Conservation (phyloP, 371 early-diverging fungal genomes). For the Rhizopus arrhizus region DNA sequence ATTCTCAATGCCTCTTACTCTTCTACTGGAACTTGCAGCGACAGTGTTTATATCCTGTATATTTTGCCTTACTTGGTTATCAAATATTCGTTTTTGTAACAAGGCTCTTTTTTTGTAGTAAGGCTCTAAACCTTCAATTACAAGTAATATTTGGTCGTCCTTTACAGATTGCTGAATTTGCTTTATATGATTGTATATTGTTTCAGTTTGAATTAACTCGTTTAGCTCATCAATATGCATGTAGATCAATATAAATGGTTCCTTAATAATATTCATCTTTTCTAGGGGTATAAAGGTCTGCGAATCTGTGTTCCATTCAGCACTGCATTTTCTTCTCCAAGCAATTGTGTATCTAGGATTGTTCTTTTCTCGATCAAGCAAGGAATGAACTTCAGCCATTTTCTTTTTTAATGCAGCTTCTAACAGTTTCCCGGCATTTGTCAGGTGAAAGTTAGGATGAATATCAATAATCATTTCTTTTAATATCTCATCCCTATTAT, state of each 20-base stretch:
- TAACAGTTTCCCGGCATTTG: conserved; percentile 40
- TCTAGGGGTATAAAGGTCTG: conserved; percentile 52
- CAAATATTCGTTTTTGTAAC: conserved; percentile 40
- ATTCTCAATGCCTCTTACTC: conserved; percentile 10
- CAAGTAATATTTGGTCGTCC: conserved; percentile 38
- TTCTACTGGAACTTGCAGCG: conserved; percentile 14
- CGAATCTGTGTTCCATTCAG: conserved; percentile 53
- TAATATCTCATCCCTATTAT: conserved; percentile 42
- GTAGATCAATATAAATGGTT: conserved; percentile 46
- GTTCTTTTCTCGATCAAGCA: conserved; percentile 17
- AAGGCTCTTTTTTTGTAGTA: conserved; percentile 50
- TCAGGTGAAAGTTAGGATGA: conserved; percentile 30
- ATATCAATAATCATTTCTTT: conserved; percentile 62
- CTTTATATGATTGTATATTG: conserved; percentile 27
- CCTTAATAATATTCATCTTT: conserved; percentile 36
- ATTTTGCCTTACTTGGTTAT: conserved; percentile 35
- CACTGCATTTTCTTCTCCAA: conserved; percentile 54
- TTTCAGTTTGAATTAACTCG: conserved; percentile 26
- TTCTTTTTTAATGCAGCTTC: conserved; percentile 33
- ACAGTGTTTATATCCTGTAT: conserved; percentile 6
- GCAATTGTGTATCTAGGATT: conserved; percentile 28
- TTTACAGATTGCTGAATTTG: conserved; percentile 16
- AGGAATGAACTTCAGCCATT: conserved; percentile 30
- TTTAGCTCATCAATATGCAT: conserved; percentile 42
- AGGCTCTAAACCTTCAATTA: conserved; percentile 58